Evolutionary conservation across 2,329 filamentous ascomycete species (phyloP), one percentile per base, ranked within the genome.

Genomic region (Epicoccum nigrum): DNA sequence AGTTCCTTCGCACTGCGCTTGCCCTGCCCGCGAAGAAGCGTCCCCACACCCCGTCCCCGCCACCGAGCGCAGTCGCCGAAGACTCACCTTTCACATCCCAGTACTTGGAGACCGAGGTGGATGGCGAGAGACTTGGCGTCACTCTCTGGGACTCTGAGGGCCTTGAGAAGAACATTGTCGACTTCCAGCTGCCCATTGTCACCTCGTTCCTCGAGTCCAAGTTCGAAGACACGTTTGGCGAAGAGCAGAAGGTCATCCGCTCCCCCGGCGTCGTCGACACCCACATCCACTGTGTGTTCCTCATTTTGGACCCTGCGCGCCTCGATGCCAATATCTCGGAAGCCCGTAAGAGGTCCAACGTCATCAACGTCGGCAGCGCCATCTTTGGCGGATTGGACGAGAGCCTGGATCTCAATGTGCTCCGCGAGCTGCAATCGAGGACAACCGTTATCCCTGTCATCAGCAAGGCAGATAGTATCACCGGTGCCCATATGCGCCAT

Each of bases 141-240:
- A 99, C 94, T 0, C 77, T 99, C 25, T 99, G 94, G 94, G 94
- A 99, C 72, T 97, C 94, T 0, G 88, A 94, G 66, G 94, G 94
- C 1, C 77, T 99, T 47, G 93, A 99, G 76, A 96, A 93, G 81
- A 94, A 90, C 65, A 85, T 97, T 28, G 92, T 97, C 43, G 94
- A 97, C 72, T 83, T 97, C 59, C 94, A 99, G 75, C 80, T 99
- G 60, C 86, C 92, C 55, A 91, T 96, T 71, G 92, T 97, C 80
- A 87, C 89, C 27, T 83, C 88, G 7, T 99, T 99, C 77, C 80
- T 99, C 53, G 94, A 99, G 79, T 93, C 89, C 79, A 97, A 97
- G 74, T 99, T 99, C 64, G 93, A 99, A 73, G 94, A 99, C 68
- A 97, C 94, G 0, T 96, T 99, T 71, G 86, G 86, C 40, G 94